A percentile compares a stretch with the other conserved stretches of the same genome.
Conservation (phyloP, 352 stramenopile species). For the Phytophthora nicotianae region DNA sequence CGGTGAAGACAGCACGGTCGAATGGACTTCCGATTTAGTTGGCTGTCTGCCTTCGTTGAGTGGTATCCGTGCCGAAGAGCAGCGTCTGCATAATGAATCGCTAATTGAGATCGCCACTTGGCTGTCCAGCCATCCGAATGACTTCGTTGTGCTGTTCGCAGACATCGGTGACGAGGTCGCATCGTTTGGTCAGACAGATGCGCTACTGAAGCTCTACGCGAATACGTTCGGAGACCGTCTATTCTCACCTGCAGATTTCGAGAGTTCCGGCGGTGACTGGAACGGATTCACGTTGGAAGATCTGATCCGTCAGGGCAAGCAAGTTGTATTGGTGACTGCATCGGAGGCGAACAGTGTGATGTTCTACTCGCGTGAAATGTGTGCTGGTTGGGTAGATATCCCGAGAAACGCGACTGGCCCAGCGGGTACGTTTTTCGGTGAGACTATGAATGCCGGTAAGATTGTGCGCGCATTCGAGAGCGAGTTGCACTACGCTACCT, state of each 20-base stretch:
- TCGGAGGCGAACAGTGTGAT: slow-evolving; percentile 46
- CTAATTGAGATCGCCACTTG: slow-evolving; percentile 59
- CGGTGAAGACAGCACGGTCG: slow-evolving; percentile 29
- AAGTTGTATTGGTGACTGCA: slow-evolving; percentile 49
- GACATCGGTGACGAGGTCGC: slow-evolving; percentile 50
- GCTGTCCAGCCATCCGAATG: slow-evolving; percentile 46
- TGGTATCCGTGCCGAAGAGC: slow-evolving; percentile 69
- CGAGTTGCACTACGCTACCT: slow-evolving; percentile 51
- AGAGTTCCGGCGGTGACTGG: slow-evolving; percentile 40
- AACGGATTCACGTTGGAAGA: slow-evolving; percentile 46
- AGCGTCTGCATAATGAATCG: slow-evolving; percentile 49
- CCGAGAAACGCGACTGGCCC: slow-evolving; percentile 19
- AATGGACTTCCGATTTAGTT: slow-evolving; percentile 53
- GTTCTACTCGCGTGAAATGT: slow-evolving; percentile 52
- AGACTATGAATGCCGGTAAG: slow-evolving; percentile 43
- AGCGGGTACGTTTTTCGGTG: slow-evolving; percentile 38
- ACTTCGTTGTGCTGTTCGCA: slow-evolving; percentile 55
- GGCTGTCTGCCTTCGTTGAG: slow-evolving; percentile 73
- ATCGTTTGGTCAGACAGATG: slow-evolving; percentile 42
- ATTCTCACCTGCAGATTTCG: slow-evolving; percentile 49
- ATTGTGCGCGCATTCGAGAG: slow-evolving; percentile 54
- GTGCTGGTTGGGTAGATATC: slow-evolving; percentile 44
- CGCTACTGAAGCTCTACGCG: slow-evolving; percentile 47
- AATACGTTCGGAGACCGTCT: slow-evolving; percentile 47
- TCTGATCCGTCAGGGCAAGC: slow-evolving; percentile 52